Conservation (phyloP, 225 moss, liverwort and hornwort genomes). For the Pleurozium schreberi region DNA sequence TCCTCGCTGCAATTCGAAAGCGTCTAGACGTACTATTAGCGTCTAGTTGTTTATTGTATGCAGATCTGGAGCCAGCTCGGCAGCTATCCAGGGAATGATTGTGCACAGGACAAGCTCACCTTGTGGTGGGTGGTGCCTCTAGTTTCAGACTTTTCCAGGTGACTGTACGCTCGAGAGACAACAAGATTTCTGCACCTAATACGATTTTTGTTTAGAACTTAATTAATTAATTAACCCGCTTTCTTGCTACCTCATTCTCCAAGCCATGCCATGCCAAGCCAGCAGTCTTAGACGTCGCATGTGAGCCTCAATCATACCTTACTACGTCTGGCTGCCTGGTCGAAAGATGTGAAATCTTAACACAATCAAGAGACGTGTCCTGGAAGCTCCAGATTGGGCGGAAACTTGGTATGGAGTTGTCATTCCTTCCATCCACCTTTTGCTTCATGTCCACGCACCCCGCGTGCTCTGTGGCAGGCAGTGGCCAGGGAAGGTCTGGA, state of each 20-base stretch:
- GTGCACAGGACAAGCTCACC: background rate
- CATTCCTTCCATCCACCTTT: background rate
- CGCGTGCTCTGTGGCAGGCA: background rate
- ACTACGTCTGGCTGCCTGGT: background rate
- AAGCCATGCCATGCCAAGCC: background rate
- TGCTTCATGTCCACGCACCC: conserved; percentile 1
- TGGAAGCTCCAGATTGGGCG: conserved; percentile 16
- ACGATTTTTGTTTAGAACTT: background rate
- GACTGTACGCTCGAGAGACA: background rate
- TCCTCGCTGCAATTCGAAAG: background rate
- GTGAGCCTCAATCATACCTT: background rate
- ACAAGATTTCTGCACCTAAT: background rate
- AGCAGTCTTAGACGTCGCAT: background rate
- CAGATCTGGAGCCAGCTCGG: background rate
- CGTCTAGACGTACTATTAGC: background rate
- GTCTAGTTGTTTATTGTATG: background rate
- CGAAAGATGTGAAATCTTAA: conserved; percentile 8
- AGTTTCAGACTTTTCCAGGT: conserved; percentile 5
- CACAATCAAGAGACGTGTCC: conserved; percentile 7
- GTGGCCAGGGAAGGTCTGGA: background rate
- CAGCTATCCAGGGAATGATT: background rate
- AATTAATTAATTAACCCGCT: too few species aligned
- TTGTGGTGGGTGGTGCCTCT: background rate
- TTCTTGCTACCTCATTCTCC: background rate
- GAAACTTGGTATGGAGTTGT: background rate